A percentile compares a stretch with the other conserved stretches of the same genome.
Conservation (phyloP, 768 basidiomycete species). For the Tephrocybe sp. region DNA sequence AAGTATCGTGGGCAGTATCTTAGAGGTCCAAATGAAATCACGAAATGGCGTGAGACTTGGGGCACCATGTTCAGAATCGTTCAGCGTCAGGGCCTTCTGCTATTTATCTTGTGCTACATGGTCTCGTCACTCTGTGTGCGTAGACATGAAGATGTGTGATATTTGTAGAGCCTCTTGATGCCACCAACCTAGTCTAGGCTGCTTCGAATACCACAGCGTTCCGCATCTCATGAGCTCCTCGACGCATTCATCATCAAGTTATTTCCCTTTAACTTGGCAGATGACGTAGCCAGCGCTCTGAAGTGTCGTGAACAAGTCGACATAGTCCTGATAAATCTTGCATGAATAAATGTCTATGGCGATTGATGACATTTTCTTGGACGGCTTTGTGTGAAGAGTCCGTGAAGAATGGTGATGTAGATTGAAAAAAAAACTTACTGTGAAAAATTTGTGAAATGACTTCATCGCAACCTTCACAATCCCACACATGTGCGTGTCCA, state of each 20-base stretch:
- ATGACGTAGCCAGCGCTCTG: conserved; percentile 14
- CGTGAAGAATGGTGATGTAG: conserved; percentile 8
- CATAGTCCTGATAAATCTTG: conserved; percentile 2
- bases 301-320: not conserved
- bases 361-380: conserved; percentile 7
- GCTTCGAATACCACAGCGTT: not conserved
- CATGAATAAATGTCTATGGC: not conserved
- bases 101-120: too few species aligned
- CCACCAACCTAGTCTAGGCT: not conserved
- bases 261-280: conserved; percentile 9
- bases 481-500: conserved; percentile 7
- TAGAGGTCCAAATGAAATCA: conserved; percentile 12
- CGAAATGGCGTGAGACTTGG: not conserved
- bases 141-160: too few species aligned
- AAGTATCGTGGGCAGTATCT: not conserved
- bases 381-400: not conserved
- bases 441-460: conserved; percentile 2
- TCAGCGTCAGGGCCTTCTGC: too few species aligned
- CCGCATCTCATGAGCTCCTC: conserved; percentile 6
- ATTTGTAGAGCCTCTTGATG: too few species aligned
- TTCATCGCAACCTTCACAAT: not conserved
- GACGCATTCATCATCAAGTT: not conserved
- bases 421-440: not conserved
- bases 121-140: too few species aligned
- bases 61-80: too few species aligned